Percentiles rank a stretch among this genome's conserved stretches.
phyloP scores from a whole-genome alignment of 345 rosid genomes.

The Anacardium occidentale region DNA sequence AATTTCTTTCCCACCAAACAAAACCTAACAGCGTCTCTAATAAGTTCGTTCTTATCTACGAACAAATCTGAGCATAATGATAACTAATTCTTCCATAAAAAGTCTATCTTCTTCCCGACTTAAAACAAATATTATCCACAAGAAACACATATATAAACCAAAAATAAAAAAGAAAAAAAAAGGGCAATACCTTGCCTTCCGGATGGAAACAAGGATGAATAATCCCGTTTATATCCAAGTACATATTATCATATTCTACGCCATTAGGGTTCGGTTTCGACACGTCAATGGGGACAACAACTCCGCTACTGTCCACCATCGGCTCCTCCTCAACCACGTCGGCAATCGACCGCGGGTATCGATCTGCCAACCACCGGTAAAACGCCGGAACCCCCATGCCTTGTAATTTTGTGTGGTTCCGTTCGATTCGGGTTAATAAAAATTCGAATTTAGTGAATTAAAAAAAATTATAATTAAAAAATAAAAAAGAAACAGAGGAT shows the following conservation, averaged over 20 bases:
- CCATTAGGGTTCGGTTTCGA: slow-evolving; percentile 92
- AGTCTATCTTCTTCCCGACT: background rate
- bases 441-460: background rate
- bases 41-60: background rate
- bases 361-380: slow-evolving; percentile 94
- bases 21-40: background rate
- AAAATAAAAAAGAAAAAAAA: background rate
- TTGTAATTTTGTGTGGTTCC: slow-evolving; percentile 9
- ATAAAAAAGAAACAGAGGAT: background rate
- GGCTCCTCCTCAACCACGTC: slow-evolving; percentile 87
- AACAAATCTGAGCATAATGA: background rate
- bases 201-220: slow-evolving; percentile 98
- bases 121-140: background rate
- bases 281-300: slow-evolving; percentile 47
- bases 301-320: slow-evolving; percentile 38
- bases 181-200: slow-evolving; percentile 66
- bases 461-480: background rate
- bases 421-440: background rate
- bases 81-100: background rate
- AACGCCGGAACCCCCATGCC: slow-evolving; percentile 97
- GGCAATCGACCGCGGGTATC: slow-evolving; percentile 72
- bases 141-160: too few relatives aligned
- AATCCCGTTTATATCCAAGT: slow-evolving; percentile 93
- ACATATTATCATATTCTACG: slow-evolving; percentile 80
- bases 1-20: background rate